Percentiles rank a stretch among this genome's conserved stretches.
Evolutionary conservation across 345 rosid genomes (phyloP).

Genomic region (Triadica sebifera): DNA sequence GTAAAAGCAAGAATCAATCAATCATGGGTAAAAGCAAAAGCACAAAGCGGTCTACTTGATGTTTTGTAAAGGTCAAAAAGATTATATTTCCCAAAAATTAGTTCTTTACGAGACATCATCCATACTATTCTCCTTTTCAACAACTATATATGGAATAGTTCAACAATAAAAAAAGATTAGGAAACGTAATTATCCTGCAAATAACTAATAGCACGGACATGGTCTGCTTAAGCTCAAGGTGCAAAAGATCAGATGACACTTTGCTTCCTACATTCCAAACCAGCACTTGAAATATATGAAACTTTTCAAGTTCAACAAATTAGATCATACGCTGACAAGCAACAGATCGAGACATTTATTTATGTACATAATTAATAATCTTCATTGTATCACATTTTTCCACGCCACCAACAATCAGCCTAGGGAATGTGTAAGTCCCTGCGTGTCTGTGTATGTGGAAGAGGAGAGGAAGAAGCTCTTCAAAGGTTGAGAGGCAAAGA

Average conservation of each 20-base stretch:
- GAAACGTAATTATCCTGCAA: neutral
- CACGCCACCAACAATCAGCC: neutral
- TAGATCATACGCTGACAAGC: neutral
- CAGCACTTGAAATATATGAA: neutral
- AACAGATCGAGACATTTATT: neutral
- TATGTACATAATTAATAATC: too few species aligned
- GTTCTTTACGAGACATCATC: slow-evolving; percentile 34
- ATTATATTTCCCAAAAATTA: slow-evolving; percentile 44
- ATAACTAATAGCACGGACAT: neutral
- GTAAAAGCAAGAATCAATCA: slow-evolving; percentile 11
- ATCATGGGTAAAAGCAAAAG: slow-evolving; percentile 30
- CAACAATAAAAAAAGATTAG: neutral
- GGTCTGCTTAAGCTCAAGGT: slow-evolving; percentile 1
- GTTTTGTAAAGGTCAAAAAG: slow-evolving; percentile 51
- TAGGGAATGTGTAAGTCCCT: too few species aligned
- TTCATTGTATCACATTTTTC: neutral
- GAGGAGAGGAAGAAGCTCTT: too few species aligned
- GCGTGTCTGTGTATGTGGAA: too few species aligned
- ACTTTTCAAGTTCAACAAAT: neutral
- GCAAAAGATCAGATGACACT: slow-evolving; percentile 6
- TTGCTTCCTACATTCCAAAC: slow-evolving; percentile 37
- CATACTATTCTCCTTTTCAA: slow-evolving; percentile 23
- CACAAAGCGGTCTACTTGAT: slow-evolving; percentile 31
- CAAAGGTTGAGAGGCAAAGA: too few species aligned
- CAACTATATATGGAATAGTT: neutral